Conservation (phyloP, 2,329 filamentous ascomycete genomes). For the Penicillium sp. region DNA sequence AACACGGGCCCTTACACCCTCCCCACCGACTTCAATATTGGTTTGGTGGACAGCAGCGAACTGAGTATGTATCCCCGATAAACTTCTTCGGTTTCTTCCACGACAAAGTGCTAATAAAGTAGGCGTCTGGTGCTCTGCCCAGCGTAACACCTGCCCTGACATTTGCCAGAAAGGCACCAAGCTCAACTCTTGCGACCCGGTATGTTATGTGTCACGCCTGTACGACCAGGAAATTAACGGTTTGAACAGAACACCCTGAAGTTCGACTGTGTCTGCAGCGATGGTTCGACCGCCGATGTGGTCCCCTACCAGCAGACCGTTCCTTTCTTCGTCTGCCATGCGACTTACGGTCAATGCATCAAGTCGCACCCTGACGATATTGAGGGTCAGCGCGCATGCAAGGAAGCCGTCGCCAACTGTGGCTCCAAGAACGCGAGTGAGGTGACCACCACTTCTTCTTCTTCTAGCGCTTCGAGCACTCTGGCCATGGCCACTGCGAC, state of each 20-base stretch:
- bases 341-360: constrained; percentile 51
- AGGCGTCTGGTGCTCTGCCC: constrained; percentile 58
- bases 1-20: constrained; percentile 45
- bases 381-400: constrained; percentile 50
- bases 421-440: constrained; percentile 49
- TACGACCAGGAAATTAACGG: neutral
- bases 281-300: constrained; percentile 56
- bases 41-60: constrained; percentile 34
- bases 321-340: constrained; percentile 59
- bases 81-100: neutral
- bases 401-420: constrained; percentile 47
- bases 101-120: neutral
- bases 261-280: constrained; percentile 58
- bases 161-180: constrained; percentile 54
- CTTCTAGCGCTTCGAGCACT: constrained; percentile 26
- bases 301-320: constrained; percentile 56
- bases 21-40: constrained; percentile 44
- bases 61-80: constrained; percentile 27
- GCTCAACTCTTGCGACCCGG: constrained; percentile 56
- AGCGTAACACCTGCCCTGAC: constrained; percentile 59
- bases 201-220: constrained; percentile 39
- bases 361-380: constrained; percentile 45
- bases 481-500: constrained; percentile 31
- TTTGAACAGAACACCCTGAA: constrained; percentile 40
- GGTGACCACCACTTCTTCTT: constrained; percentile 24